These are phyloP conservation scores for Phaseolus coccineus DNA, from an alignment of 331 rosid species.

Conservation along the genomic window DNA sequence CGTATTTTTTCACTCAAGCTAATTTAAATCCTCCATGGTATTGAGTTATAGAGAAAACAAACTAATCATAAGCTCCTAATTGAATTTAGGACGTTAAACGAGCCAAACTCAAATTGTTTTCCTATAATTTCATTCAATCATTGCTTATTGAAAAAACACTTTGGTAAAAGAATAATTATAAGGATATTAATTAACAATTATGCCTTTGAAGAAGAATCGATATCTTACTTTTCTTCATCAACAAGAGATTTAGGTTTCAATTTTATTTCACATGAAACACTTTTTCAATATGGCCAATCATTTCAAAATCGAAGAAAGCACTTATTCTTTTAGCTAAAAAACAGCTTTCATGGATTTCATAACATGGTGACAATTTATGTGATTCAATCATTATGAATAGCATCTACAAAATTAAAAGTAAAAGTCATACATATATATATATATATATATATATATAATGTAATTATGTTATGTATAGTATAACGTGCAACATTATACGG, in stretches of 20 bases:
- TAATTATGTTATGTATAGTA: not conserved
- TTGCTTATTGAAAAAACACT: too few species aligned
- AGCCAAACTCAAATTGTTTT: too few species aligned
- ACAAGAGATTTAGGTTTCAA: not conserved
- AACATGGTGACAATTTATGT: conserved; percentile 13
- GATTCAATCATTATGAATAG: conserved; percentile 33
- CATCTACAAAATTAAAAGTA: conserved; percentile 26
- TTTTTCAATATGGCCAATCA: not conserved
- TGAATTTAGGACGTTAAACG: too few species aligned
- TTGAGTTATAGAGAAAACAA: too few species aligned
- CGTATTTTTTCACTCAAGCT: too few species aligned
- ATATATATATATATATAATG: too few species aligned
- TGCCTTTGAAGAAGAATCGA: not conserved
- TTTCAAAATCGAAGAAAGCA: not conserved
- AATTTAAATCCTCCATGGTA: too few species aligned
- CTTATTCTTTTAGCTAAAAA: conserved; percentile 26
- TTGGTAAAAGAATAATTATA: too few species aligned
- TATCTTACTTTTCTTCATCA: not conserved
- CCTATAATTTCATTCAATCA: too few species aligned
- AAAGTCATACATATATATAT: not conserved
- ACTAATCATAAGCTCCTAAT: too few species aligned
- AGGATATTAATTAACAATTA: too few species aligned
- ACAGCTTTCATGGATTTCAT: conserved; percentile 7
- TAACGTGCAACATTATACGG: not conserved
- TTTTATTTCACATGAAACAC: not conserved